Conservation (phyloP, 805 yeast genomes). For the Kluyveromyces siamensis region DNA sequence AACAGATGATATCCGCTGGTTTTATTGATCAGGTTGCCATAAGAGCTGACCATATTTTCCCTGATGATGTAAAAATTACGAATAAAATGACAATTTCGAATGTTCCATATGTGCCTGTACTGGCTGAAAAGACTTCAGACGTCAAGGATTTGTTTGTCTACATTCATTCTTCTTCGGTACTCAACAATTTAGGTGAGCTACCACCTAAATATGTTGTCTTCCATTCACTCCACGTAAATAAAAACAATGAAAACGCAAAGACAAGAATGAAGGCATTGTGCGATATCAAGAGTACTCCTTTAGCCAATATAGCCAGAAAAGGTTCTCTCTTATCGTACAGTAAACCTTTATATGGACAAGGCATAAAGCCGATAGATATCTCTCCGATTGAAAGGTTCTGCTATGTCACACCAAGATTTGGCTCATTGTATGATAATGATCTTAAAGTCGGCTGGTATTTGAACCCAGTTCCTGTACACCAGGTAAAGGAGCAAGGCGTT, state of each 20-base stretch:
- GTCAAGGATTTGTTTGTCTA: slow-evolving; percentile 51
- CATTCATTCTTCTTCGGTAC: slow-evolving; percentile 70
- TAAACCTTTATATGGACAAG: slow-evolving; percentile 77
- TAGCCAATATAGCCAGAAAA: slow-evolving; percentile 66
- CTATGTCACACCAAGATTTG: slow-evolving; percentile 85
- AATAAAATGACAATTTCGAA: slow-evolving; percentile 49
- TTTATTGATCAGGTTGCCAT: slow-evolving; percentile 85
- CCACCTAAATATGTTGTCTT: slow-evolving; percentile 80
- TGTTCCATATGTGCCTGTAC: slow-evolving; percentile 57
- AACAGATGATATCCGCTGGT: slow-evolving; percentile 90
- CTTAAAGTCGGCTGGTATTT: slow-evolving; percentile 82
- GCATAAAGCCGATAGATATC: slow-evolving; percentile 69
- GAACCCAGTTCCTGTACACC: slow-evolving; percentile 69
- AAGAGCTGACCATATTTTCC: slow-evolving; percentile 61
- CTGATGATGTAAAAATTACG: slow-evolving; percentile 50
- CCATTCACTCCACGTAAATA: slow-evolving; percentile 51
- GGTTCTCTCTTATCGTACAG: slow-evolving; percentile 75
- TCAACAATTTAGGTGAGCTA: slow-evolving; percentile 46
- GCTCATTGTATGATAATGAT: slow-evolving; percentile 75
- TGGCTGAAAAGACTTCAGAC: slow-evolving; percentile 30
- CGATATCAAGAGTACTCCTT: slow-evolving; percentile 63
- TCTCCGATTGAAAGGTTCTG: slow-evolving; percentile 67
- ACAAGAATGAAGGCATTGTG: slow-evolving; percentile 67
- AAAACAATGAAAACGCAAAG: slow-evolving; percentile 38
- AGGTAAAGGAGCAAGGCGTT: slow-evolving; percentile 52